Evolutionary conservation across 306 rosid genomes (phyloP).

Genomic region (Purshia tridentata): DNA sequence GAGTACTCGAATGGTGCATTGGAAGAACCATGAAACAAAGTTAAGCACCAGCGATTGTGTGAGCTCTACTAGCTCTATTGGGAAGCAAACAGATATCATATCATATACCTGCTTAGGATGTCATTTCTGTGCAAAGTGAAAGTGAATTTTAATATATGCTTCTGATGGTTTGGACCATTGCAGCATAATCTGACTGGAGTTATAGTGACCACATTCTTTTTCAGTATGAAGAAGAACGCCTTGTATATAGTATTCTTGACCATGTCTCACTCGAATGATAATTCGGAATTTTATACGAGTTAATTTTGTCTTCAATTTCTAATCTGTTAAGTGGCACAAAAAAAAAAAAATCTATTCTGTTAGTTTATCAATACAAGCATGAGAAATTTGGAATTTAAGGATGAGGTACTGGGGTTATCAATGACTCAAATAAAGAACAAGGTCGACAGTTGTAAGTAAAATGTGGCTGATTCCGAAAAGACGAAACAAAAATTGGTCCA

Average conservation of each 20-base stretch:
- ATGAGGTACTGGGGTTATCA: too few species aligned
- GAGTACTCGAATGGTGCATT: slow-evolving; percentile 71
- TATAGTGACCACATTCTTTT: background rate
- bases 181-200: background rate
- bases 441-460: too few species aligned
- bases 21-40: slow-evolving; percentile 49
- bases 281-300: background rate
- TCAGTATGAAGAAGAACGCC: background rate
- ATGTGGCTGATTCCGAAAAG: too few species aligned
- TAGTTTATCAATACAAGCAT: background rate
- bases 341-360: too few species aligned
- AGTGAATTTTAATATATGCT: background rate
- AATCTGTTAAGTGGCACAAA: too few species aligned
- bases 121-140: background rate
- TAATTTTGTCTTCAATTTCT: background rate
- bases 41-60: background rate
- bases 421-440: too few species aligned
- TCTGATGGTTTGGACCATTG: background rate
- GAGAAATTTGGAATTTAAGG: background rate
- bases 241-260: background rate
- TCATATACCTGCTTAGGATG: background rate
- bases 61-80: background rate
- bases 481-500: too few species aligned
- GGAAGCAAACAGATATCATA: background rate
- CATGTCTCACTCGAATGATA: background rate